Percentiles rank a stretch among this genome's conserved stretches.
These are phyloP conservation scores for Pontederia crassipes DNA, from an alignment of 176 grass and related monocot genomes.

Conservation along the genomic window DNA sequence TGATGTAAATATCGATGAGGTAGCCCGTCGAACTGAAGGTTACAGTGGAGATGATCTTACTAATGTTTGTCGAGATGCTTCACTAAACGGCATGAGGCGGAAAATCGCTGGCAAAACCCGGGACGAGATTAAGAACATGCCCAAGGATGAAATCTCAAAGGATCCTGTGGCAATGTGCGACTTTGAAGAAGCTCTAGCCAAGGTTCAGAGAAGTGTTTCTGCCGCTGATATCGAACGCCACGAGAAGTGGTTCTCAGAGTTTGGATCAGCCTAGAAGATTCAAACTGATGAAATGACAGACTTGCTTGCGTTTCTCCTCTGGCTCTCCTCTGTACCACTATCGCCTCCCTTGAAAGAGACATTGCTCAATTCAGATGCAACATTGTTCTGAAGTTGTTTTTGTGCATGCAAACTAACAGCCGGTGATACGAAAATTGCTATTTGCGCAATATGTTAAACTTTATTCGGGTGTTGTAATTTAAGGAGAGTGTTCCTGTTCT, in stretches of 20 bases:
- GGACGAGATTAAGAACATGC: slow-evolving; percentile 89
- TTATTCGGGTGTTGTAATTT: too few species aligned
- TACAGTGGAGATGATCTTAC: slow-evolving; percentile 93
- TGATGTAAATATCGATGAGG: slow-evolving; percentile 66
- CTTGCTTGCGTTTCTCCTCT: too few species aligned
- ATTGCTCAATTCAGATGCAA: background rate
- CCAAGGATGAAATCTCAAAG: slow-evolving; percentile 80
- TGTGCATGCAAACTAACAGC: background rate
- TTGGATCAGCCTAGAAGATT: slow-evolving; percentile 41
- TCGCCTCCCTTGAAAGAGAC: too few species aligned
- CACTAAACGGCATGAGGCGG: slow-evolving; percentile 87
- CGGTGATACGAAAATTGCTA: too few species aligned
- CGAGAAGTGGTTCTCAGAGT: slow-evolving; percentile 94
- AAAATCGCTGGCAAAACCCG: slow-evolving; percentile 93
- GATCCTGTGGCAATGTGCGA: slow-evolving; percentile 90
- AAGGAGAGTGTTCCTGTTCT: too few species aligned
- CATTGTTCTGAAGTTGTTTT: background rate
- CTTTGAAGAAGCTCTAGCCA: slow-evolving; percentile 66
- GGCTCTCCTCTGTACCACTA: too few species aligned
- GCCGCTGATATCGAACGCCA: slow-evolving; percentile 64
- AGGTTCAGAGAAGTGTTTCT: slow-evolving; percentile 93
- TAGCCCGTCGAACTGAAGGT: slow-evolving; percentile 66
- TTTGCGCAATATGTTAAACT: too few species aligned
- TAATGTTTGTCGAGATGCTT: slow-evolving; percentile 96
- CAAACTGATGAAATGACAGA: background rate